phyloP scores from a whole-genome alignment of 495 filamentous ascomycete genomes.

The Letharia columbiana region DNA sequence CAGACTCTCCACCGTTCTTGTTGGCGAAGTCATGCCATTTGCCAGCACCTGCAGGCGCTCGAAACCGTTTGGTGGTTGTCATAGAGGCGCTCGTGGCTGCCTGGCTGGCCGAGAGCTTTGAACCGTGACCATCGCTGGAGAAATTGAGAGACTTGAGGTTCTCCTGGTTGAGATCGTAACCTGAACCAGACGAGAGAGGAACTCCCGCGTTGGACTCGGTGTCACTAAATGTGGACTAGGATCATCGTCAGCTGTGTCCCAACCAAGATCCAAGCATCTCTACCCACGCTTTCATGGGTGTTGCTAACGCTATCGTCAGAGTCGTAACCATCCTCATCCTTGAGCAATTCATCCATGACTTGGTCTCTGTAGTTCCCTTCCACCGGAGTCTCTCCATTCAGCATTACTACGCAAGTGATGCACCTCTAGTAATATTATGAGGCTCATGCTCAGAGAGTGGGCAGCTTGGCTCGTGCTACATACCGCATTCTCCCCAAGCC shows the following conservation, averaged over 20 bases:
- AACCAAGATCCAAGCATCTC: background rate
- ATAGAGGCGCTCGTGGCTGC: background rate
- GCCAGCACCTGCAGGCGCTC: background rate
- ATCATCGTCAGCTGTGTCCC: background rate
- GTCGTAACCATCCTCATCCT: background rate
- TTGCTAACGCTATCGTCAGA: conserved; percentile 4
- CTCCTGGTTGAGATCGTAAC: background rate
- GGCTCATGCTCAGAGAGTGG: conserved; percentile 6
- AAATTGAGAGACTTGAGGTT: background rate
- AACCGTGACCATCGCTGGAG: background rate
- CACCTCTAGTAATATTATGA: conserved; percentile 41
- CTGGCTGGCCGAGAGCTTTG: background rate
- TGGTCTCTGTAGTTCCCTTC: conserved; percentile 3
- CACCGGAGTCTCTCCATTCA: conserved; percentile 4
- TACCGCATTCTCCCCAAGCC: conserved; percentile 41
- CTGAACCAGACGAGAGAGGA: background rate
- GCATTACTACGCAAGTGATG: conserved; percentile 42
- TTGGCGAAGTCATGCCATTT: conserved; percentile 10
- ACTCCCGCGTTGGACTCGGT: conserved; percentile 5
- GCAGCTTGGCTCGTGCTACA: conserved; percentile 22
- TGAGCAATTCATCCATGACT: background rate
- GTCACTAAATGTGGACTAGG: conserved; percentile 1
- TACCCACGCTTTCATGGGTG: conserved; percentile 1
- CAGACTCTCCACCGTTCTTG: background rate
- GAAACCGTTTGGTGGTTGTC: background rate